These are phyloP conservation scores for Pulveroboletus sp. DNA, from an alignment of 768 basidiomycete genomes.

Conservation along the genomic window DNA sequence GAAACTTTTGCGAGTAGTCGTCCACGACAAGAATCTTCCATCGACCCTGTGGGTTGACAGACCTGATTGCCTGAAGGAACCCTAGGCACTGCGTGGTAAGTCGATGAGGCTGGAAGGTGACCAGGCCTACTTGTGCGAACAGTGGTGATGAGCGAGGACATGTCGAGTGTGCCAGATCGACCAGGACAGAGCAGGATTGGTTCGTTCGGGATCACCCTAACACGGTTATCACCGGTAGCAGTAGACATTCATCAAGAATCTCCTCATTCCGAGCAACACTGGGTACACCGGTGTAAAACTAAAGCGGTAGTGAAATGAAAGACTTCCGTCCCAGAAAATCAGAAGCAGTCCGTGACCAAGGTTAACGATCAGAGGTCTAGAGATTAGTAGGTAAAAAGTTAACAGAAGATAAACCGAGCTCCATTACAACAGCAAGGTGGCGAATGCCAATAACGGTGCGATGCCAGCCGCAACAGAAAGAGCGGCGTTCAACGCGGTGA, in stretches of 20 bases:
- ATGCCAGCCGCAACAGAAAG: slow-evolving; percentile 12
- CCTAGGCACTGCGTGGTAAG: slow-evolving; percentile 40
- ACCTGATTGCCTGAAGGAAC: slow-evolving; percentile 83
- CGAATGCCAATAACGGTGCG: slow-evolving; percentile 12
- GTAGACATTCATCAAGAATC: neutral
- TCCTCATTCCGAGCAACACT: neutral
- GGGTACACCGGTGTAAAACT: slow-evolving; percentile 9
- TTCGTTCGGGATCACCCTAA: neutral
- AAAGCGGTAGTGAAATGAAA: slow-evolving; percentile 1
- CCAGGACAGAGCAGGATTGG: neutral
- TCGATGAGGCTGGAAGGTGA: neutral
- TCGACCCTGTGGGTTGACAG: slow-evolving; percentile 76
- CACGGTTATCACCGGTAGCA: slow-evolving; percentile 13
- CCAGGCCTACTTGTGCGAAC: slow-evolving; percentile 42
- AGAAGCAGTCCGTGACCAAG: slow-evolving; percentile 10
- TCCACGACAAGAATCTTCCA: slow-evolving; percentile 99
- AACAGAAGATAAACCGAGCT: slow-evolving; percentile 1
- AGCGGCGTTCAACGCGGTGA: slow-evolving; percentile 9
- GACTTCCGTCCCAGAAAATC: slow-evolving; percentile 9
- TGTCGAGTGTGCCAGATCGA: slow-evolving; percentile 5
- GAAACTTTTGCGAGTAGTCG: slow-evolving; percentile 79
- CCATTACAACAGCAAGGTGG: slow-evolving; percentile 14
- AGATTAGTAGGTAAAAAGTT: slow-evolving; percentile 20
- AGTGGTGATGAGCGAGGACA: slow-evolving; percentile 44
- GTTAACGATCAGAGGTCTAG: slow-evolving; percentile 19